These are phyloP conservation scores for Begonia fuchsioides DNA, from an alignment of 306 rosid genomes.

Conservation along the genomic window DNA sequence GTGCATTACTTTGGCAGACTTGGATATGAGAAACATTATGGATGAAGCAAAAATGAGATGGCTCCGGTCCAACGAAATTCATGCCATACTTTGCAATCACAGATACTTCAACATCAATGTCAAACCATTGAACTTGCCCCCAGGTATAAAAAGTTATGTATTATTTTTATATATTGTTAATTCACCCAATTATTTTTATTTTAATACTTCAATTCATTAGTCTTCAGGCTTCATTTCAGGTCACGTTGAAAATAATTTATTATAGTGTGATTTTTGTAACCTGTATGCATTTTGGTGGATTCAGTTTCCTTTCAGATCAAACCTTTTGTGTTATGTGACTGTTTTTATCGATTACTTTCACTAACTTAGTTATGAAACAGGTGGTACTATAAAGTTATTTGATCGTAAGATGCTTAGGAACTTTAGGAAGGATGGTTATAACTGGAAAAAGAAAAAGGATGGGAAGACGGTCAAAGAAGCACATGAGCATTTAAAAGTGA, in stretches of 20 bases:
- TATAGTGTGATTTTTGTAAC: too few species aligned
- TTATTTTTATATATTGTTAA: too few species aligned
- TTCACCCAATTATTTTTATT: background rate
- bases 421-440: conserved; percentile 91
- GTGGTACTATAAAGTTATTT: conserved; percentile 67
- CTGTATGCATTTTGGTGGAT: too few species aligned
- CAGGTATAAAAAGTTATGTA: conserved; percentile 38
- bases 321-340: too few species aligned
- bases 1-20: conserved; percentile 31
- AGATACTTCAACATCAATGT: conserved; percentile 56
- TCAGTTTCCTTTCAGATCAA: too few species aligned
- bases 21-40: conserved; percentile 49
- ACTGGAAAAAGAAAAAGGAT: conserved; percentile 96
- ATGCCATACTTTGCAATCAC: conserved; percentile 72
- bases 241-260: too few species aligned
- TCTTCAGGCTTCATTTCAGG: too few species aligned
- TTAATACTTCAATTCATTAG: too few species aligned
- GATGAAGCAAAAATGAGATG: conserved; percentile 75
- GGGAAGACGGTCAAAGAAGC: conserved; percentile 99
- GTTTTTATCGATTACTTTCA: too few species aligned
- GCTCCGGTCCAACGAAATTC: conserved; percentile 98
- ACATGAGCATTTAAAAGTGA: conserved; percentile 95
- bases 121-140: conserved; percentile 80
- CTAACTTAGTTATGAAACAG: conserved; percentile 37
- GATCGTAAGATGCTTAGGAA: conserved; percentile 91